Conservation (phyloP, 495 filamentous ascomycete genomes). For the Sordaria brevicollis region DNA sequence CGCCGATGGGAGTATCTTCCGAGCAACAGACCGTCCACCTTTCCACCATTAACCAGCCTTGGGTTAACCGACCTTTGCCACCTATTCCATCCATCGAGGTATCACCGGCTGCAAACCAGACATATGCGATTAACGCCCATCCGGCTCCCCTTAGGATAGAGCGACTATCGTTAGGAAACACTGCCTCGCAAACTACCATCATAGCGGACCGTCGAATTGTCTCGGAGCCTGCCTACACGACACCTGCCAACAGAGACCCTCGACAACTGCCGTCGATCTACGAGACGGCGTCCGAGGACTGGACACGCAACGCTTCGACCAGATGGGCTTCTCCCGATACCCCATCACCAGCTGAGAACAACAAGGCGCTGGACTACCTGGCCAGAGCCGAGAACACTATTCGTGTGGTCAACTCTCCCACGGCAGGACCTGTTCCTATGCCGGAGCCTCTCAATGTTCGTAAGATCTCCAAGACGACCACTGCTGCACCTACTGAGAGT, state of each 20-base stretch:
- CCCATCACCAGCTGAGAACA: slow-evolving; percentile 17
- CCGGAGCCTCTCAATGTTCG: slow-evolving; percentile 43
- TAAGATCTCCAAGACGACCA: slow-evolving; percentile 25
- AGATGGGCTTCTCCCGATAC: slow-evolving; percentile 26
- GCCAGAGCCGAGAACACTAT: slow-evolving; percentile 36
- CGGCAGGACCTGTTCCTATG: slow-evolving; percentile 6
- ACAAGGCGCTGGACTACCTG: slow-evolving; percentile 24
- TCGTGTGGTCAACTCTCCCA: slow-evolving; percentile 36
- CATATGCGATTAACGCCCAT: slow-evolving; percentile 10
- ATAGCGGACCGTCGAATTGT: slow-evolving; percentile 21
- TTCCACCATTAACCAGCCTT: slow-evolving; percentile 14
- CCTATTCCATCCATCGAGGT: slow-evolving; percentile 32
- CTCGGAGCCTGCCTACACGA: slow-evolving; percentile 46
- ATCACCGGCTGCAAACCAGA: slow-evolving; percentile 9
- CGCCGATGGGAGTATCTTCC: neutral
- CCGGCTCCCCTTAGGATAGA: slow-evolving; percentile 3
- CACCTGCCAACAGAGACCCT: slow-evolving; percentile 20
- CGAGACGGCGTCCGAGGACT: slow-evolving; percentile 31
- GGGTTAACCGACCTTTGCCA: slow-evolving; percentile 37
- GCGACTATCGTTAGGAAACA: slow-evolving; percentile 1
- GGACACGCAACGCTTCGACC: slow-evolving; percentile 6
- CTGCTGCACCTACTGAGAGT: neutral
- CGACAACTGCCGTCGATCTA: slow-evolving; percentile 41
- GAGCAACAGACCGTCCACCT: neutral
- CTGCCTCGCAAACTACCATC: neutral